Evolutionary conservation across 2,329 filamentous ascomycete genomes (phyloP).

Genomic region (Diaporthe helianthi): DNA sequence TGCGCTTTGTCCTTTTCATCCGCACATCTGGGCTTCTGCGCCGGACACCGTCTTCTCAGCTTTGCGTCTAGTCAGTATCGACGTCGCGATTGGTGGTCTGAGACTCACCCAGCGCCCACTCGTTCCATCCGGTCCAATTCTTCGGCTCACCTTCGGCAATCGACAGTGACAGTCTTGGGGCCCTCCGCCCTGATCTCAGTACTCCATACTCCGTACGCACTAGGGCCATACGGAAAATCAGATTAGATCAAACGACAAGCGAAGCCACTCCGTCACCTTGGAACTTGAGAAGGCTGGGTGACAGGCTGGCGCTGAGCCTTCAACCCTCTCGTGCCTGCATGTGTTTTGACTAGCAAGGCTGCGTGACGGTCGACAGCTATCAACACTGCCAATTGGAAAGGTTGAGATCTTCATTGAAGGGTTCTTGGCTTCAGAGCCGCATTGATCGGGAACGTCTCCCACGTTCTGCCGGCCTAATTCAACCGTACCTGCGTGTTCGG

Average conservation of each 20-base stretch:
- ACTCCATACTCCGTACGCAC: too few relatives aligned
- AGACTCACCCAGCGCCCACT: neutral
- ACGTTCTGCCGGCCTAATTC: conserved; percentile 10
- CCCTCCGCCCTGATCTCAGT: neutral
- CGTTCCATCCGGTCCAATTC: conserved; percentile 9
- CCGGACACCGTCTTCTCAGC: conserved; percentile 1
- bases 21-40: neutral
- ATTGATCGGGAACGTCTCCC: conserved; percentile 20
- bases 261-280: neutral
- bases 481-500: too few relatives aligned
- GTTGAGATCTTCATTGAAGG: conserved; percentile 28
- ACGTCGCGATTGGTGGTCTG: conserved; percentile 22
- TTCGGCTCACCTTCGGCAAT: conserved; percentile 17
- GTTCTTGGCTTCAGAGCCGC: conserved; percentile 25
- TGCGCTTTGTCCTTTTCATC: conserved; percentile 10
- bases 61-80: conserved; percentile 4
- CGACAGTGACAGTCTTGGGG: conserved; percentile 14
- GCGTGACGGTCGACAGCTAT: conserved; percentile 19
- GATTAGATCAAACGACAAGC: neutral
- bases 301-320: neutral
- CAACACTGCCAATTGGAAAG: conserved; percentile 12
- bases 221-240: neutral
- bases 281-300: neutral
- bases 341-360: conserved; percentile 19
- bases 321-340: neutral